Conservation (phyloP, 1,139 yeast genomes). For the Martiniozyma asiatica region DNA sequence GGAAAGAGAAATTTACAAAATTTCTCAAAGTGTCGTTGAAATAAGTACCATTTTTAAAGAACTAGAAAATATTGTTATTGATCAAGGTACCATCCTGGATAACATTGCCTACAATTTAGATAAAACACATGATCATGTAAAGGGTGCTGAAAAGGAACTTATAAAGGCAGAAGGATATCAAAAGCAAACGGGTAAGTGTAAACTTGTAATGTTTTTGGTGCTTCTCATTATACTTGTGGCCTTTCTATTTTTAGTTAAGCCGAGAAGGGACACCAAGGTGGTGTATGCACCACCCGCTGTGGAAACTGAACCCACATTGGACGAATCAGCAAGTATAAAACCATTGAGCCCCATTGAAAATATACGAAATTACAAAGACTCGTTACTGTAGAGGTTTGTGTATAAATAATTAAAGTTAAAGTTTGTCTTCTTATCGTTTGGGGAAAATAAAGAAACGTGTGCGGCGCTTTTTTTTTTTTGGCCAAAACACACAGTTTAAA, state of each 20-base stretch:
- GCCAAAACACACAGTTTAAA: too few relatives aligned
- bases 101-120: constrained; percentile 86
- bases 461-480: too few relatives aligned
- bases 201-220: constrained; percentile 61
- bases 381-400: too few relatives aligned
- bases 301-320: constrained; percentile 1
- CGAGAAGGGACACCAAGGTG: constrained; percentile 22
- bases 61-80: constrained; percentile 82
- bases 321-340: too few relatives aligned
- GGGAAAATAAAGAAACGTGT: too few relatives aligned
- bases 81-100: constrained; percentile 89
- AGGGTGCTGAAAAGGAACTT: constrained; percentile 68
- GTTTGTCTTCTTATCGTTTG: too few relatives aligned
- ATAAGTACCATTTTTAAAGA: constrained; percentile 89
- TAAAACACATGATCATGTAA: constrained; percentile 63
- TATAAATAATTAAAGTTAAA: too few relatives aligned
- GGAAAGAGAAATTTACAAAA: constrained; percentile 76
- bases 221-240: constrained; percentile 63
- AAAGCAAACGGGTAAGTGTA: constrained; percentile 82
- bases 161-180: constrained; percentile 71
- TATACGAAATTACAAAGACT: too few relatives aligned
- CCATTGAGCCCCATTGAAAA: too few relatives aligned
- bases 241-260: constrained; percentile 60
- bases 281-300: constrained; percentile 1
- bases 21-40: constrained; percentile 91